These are phyloP conservation scores for Yamadazyma mexicana DNA, from an alignment of 1,139 yeast species.

Conservation along the genomic window DNA sequence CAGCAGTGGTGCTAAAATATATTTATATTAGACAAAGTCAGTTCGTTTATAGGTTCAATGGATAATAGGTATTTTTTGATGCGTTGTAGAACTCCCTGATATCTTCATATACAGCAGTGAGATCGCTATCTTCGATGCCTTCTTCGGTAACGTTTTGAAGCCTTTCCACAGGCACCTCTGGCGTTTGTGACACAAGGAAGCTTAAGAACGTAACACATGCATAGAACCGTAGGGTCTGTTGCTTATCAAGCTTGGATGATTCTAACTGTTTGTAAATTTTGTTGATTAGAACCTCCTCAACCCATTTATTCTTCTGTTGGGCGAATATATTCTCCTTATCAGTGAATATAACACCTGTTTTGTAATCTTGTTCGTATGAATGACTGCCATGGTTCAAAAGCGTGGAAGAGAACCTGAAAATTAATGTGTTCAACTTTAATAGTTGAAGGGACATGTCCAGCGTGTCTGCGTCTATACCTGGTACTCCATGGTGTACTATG, in stretches of 20 bases:
- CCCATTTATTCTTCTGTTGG: conserved; percentile 30
- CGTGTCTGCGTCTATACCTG: not conserved
- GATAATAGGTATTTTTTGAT: conserved; percentile 32
- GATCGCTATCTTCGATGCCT: conserved; percentile 16
- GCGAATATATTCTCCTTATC: conserved; percentile 20
- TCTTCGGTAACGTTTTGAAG: conserved; percentile 6
- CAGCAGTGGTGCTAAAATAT: conserved; percentile 46
- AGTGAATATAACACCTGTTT: conserved; percentile 24
- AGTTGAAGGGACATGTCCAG: conserved; percentile 22
- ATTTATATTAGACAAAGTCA: conserved; percentile 40
- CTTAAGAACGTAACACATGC: conserved; percentile 10
- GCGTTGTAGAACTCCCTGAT: conserved; percentile 32
- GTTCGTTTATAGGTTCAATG: conserved; percentile 18
- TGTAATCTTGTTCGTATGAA: conserved; percentile 13
- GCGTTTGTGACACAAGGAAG: conserved; percentile 7
- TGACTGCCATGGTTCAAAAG: conserved; percentile 14
- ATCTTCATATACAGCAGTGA: conserved; percentile 20
- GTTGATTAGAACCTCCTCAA: conserved; percentile 5
- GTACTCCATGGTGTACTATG: conserved; percentile 1
- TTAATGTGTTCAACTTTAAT: conserved; percentile 20
- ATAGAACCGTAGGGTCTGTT: conserved; percentile 4
- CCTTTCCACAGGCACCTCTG: conserved; percentile 10
- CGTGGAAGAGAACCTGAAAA: conserved; percentile 23
- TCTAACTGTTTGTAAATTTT: conserved; percentile 4
- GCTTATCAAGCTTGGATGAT: not conserved